Percentiles rank a stretch among this genome's conserved stretches.
Evolutionary conservation across 2,329 filamentous ascomycete genomes (phyloP).

Genomic region (Aschersonia sp.): DNA sequence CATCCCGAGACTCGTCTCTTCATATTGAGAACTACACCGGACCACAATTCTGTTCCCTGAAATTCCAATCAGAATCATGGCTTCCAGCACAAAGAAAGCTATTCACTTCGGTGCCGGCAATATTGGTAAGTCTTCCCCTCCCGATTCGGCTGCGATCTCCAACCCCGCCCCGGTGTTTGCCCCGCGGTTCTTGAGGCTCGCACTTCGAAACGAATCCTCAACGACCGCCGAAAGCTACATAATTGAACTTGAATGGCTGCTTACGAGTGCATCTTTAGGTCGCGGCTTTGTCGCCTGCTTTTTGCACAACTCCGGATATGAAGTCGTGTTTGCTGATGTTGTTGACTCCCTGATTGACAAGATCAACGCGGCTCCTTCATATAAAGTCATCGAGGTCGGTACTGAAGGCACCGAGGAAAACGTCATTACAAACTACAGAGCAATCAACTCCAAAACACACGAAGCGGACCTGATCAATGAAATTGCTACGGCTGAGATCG

Average conservation of each 20-base stretch:
- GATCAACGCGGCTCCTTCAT: constrained; percentile 61
- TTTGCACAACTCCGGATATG: constrained; percentile 86
- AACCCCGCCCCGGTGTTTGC: background rate
- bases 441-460: constrained; percentile 85
- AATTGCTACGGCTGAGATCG: constrained; percentile 74
- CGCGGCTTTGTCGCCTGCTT: constrained; percentile 83
- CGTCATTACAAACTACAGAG: constrained; percentile 87
- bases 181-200: background rate
- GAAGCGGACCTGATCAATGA: constrained; percentile 70
- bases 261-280: constrained; percentile 18
- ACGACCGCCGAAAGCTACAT: background rate
- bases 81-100: constrained; percentile 40
- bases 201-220: background rate
- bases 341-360: constrained; percentile 67
- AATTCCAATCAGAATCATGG: constrained; percentile 16
- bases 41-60: background rate
- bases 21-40: background rate
- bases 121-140: constrained; percentile 41
- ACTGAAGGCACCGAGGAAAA: constrained; percentile 66
- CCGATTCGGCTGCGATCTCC: background rate
- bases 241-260: constrained; percentile 3
- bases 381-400: constrained; percentile 88
- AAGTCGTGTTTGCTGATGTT: constrained; percentile 94
- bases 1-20: background rate
- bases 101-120: constrained; percentile 80